A percentile compares a stretch with the other conserved stretches of the same genome.
These are phyloP conservation scores for Tuber aestivum DNA, from an alignment of 495 filamentous ascomycete genomes.

Conservation along the genomic window DNA sequence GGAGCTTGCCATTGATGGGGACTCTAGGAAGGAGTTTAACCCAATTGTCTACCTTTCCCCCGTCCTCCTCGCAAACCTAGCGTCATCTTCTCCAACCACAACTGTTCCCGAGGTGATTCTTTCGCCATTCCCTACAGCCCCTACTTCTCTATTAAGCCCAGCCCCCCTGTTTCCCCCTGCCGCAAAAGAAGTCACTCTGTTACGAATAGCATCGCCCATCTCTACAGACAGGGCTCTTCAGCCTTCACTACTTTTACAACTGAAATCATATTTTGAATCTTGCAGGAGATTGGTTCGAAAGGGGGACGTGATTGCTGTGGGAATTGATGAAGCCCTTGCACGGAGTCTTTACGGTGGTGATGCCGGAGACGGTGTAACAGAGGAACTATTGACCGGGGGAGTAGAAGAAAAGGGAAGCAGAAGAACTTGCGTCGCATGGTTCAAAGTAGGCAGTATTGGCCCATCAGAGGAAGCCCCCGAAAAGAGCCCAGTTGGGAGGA, in stretches of 20 bases:
- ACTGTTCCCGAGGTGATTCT: slow-evolving; percentile 51
- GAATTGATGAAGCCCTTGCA: slow-evolving; percentile 75
- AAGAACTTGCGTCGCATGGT: slow-evolving; percentile 75
- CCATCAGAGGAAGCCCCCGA: slow-evolving; percentile 26
- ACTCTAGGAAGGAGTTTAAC: slow-evolving; percentile 50
- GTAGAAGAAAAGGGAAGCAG: slow-evolving; percentile 41
- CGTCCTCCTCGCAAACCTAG: slow-evolving; percentile 73
- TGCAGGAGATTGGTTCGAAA: slow-evolving; percentile 70
- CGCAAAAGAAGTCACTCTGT: slow-evolving; percentile 84
- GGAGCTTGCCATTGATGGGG: slow-evolving; percentile 46
- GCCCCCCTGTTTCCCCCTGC: slow-evolving; percentile 65
- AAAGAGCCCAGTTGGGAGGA: slow-evolving; percentile 28
- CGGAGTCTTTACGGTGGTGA: slow-evolving; percentile 58
- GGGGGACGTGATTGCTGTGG: slow-evolving; percentile 80
- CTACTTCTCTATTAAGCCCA: slow-evolving; percentile 47
- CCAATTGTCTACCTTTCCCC: slow-evolving; percentile 70
- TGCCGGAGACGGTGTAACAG: slow-evolving; percentile 58
- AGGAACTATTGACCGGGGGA: slow-evolving; percentile 55
- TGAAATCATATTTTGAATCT: slow-evolving; percentile 80
- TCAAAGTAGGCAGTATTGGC: slow-evolving; percentile 69
- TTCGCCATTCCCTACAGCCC: slow-evolving; percentile 53
- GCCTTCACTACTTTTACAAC: slow-evolving; percentile 68
- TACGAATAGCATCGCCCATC: slow-evolving; percentile 80
- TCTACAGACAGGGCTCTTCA: slow-evolving; percentile 79
- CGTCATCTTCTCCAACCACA: slow-evolving; percentile 21